A percentile compares a stretch with the other conserved stretches of the same genome.
These are phyloP conservation scores for Arthrobotrys pseudoclavata DNA, from an alignment of 2,329 filamentous ascomycete species.

Conservation along the genomic window DNA sequence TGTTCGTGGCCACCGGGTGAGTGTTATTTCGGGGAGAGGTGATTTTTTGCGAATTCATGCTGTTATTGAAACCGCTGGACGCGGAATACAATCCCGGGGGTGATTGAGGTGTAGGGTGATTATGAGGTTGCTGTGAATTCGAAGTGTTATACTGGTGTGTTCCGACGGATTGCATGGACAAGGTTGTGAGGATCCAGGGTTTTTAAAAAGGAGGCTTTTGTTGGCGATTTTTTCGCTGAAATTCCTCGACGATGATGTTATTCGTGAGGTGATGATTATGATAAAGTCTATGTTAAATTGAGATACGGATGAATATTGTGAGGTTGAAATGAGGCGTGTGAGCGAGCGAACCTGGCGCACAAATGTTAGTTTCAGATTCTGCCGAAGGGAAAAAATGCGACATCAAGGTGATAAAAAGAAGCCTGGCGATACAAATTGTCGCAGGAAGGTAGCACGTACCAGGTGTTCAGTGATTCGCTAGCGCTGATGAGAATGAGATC, in stretches of 20 bases:
- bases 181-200: constrained; percentile 44
- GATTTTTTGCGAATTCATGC: constrained; percentile 58
- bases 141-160: constrained; percentile 61
- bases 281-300: too few species aligned
- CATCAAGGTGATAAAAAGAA: neutral
- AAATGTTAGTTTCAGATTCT: constrained; percentile 18
- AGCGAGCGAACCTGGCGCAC: constrained; percentile 4
- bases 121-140: constrained; percentile 59
- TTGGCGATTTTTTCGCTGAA: neutral
- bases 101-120: constrained; percentile 57
- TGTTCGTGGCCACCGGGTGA: constrained; percentile 35
- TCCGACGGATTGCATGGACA: constrained; percentile 60
- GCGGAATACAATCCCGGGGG: constrained; percentile 59
- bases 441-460: constrained; percentile 15
- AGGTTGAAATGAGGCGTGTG: constrained; percentile 13
- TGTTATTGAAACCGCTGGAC: constrained; percentile 57
- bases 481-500: constrained; percentile 7
- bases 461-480: constrained; percentile 1
- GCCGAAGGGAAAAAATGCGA: constrained; percentile 32
- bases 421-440: constrained; percentile 24
- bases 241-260: constrained; percentile 8
- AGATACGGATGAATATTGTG: neutral
- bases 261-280: constrained; percentile 18
- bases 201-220: constrained; percentile 3
- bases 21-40: constrained; percentile 51